Conservation (phyloP, 2,329 filamentous ascomycete genomes). For the Penicillium palitans region DNA sequence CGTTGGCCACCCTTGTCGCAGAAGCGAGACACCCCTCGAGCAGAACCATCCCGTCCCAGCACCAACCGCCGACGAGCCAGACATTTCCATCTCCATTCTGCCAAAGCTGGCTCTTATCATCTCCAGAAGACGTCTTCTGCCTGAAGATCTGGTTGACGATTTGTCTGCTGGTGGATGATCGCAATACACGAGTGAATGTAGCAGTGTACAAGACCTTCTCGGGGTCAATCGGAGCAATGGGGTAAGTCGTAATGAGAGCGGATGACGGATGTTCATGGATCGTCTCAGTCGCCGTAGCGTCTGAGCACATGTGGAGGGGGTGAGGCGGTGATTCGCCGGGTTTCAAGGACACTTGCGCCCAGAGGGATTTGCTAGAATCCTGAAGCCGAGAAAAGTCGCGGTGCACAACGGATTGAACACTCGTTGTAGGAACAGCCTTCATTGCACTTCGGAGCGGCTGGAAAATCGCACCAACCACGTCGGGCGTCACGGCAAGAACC, state of each 20-base stretch:
- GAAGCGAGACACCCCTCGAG: conserved; percentile 62
- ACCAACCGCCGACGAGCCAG: conserved; percentile 61
- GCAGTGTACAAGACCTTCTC: conserved; percentile 10
- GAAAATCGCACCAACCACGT: conserved; percentile 52
- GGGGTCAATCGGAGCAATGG: conserved; percentile 5
- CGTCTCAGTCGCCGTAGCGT: conserved; percentile 3
- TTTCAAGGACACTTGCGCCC: background rate
- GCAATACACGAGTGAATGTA: conserved; percentile 13
- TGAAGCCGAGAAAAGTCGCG: conserved; percentile 28
- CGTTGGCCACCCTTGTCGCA: conserved; percentile 57
- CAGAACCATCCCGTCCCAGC: conserved; percentile 65
- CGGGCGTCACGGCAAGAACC: conserved; percentile 56
- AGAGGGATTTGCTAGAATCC: conserved; percentile 9
- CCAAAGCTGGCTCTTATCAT: conserved; percentile 40
- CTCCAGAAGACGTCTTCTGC: background rate
- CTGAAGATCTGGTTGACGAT: conserved; percentile 5
- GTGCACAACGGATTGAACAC: conserved; percentile 44
- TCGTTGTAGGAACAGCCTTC: conserved; percentile 32
- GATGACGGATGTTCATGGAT: conserved; percentile 12
- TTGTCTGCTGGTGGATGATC: conserved; percentile 12
- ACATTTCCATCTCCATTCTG: conserved; percentile 56
- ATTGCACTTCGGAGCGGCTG: conserved; percentile 36
- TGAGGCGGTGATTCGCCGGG: background rate
- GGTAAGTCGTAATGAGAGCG: conserved; percentile 9
- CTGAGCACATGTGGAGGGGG: conserved; percentile 11